Percentiles rank a stretch among this genome's conserved stretches.
Evolutionary conservation across 352 stramenopile genomes (phyloP).

Genomic region (Globisporangium recalcitrans): DNA sequence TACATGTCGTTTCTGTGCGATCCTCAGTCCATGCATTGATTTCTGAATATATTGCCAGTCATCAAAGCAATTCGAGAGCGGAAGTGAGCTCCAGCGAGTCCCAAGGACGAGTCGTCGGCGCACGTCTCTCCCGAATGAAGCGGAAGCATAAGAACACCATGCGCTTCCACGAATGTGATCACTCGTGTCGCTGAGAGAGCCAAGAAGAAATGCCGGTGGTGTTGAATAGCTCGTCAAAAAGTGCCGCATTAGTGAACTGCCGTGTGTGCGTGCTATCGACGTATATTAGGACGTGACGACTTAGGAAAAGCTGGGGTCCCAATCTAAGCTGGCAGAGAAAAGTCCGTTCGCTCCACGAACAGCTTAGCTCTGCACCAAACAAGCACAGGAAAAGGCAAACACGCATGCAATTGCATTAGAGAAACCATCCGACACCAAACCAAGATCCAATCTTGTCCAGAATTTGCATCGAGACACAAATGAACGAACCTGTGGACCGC

Average conservation of each 20-base stretch:
- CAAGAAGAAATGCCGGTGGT: too few relatives aligned
- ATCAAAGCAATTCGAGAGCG: too few relatives aligned
- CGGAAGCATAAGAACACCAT: too few relatives aligned
- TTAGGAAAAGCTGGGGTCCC: constrained; percentile 1
- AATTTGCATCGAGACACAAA: background rate
- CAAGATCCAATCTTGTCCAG: background rate
- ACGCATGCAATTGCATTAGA: background rate
- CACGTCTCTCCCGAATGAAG: too few relatives aligned
- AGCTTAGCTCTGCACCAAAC: constrained; percentile 8
- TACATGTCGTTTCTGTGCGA: background rate
- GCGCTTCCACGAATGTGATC: too few relatives aligned
- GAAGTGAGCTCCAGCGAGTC: too few relatives aligned
- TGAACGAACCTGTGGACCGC: constrained; percentile 44
- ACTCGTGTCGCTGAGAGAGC: too few relatives aligned
- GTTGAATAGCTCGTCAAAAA: background rate
- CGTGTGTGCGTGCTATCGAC: background rate
- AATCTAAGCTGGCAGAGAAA: constrained; percentile 7
- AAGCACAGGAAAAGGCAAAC: background rate
- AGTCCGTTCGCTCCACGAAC: background rate
- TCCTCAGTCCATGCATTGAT: background rate
- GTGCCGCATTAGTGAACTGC: background rate
- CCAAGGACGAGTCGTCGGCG: too few relatives aligned
- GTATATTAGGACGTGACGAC: constrained; percentile 14
- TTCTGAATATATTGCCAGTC: too few relatives aligned
- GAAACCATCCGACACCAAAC: background rate